phyloP scores from a whole-genome alignment of 1,284 basidiomycete genomes.

The Tremellales sp. region DNA sequence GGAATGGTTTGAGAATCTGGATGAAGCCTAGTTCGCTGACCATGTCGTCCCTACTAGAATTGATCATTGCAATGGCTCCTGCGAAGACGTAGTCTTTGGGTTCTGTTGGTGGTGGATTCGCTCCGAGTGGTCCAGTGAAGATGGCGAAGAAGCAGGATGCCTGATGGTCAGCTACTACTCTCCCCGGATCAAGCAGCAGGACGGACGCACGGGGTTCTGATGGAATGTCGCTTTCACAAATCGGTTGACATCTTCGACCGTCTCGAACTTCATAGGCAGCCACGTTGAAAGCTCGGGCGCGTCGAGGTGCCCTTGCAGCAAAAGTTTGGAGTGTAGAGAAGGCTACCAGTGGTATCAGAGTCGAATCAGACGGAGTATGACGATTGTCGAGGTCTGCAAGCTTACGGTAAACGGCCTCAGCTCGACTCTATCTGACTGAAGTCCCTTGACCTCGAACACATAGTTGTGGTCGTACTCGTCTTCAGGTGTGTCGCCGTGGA shows the following conservation, averaged over 20 bases:
- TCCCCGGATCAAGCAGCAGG: too few relatives aligned
- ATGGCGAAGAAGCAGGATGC: conserved; percentile 12
- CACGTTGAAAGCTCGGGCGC: conserved; percentile 9
- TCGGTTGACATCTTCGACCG: conserved; percentile 16
- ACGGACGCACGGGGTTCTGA: conserved; percentile 13
- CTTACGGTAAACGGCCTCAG: conserved; percentile 18
- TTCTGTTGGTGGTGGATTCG: conserved; percentile 10
- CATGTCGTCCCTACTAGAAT: conserved; percentile 21
- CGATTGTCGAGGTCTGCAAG: not conserved
- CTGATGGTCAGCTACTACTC: not conserved
- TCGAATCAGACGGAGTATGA: too few relatives aligned
- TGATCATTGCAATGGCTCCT: conserved; percentile 22
- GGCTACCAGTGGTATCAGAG: conserved; percentile 13
- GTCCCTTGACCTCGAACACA: conserved; percentile 20
- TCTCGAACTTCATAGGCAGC: conserved; percentile 5
- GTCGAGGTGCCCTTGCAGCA: conserved; percentile 16
- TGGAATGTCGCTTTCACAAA: conserved; percentile 17
- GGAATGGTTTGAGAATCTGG: conserved; percentile 22
- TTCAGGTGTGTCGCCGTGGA: conserved; percentile 13
- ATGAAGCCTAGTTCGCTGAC: conserved; percentile 26
- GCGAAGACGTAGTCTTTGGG: conserved; percentile 26
- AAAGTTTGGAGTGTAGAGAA: conserved; percentile 17
- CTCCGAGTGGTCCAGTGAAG: conserved; percentile 23
- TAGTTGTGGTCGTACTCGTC: conserved; percentile 40
- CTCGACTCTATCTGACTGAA: conserved; percentile 20